These are phyloP conservation scores for Curvularia eragrostidis DNA, from an alignment of 2,329 filamentous ascomycete species.

Conservation along the genomic window DNA sequence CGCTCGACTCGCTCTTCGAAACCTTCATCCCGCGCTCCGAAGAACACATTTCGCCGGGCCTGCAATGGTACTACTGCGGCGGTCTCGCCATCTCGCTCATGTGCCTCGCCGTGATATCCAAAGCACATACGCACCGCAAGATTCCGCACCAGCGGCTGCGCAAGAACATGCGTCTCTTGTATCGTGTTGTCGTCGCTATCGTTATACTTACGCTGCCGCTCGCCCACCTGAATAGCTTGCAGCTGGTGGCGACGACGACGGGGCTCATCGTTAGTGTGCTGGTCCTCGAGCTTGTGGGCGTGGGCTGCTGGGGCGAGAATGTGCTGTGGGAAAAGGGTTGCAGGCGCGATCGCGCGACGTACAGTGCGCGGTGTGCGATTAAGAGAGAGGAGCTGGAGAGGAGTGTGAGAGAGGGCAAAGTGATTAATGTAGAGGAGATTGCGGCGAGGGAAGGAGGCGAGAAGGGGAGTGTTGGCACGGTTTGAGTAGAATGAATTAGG, in stretches of 20 bases:
- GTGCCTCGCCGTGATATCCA: slow-evolving; percentile 62
- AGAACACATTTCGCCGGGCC: slow-evolving; percentile 58
- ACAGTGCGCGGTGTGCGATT: slow-evolving; percentile 42
- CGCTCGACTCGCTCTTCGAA: slow-evolving; percentile 58
- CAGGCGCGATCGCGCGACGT: slow-evolving; percentile 32
- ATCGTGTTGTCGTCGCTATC: slow-evolving; percentile 59
- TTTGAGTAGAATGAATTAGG: slow-evolving; percentile 1
- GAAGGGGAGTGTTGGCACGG: slow-evolving; percentile 27
- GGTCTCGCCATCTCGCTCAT: slow-evolving; percentile 64
- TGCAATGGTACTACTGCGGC: slow-evolving; percentile 70
- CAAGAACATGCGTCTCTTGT: slow-evolving; percentile 60
- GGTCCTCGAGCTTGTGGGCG: slow-evolving; percentile 45
- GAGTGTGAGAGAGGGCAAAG: slow-evolving; percentile 38
- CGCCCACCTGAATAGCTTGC: slow-evolving; percentile 50
- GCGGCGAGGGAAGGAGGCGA: slow-evolving; percentile 37
- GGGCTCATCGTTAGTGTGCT: slow-evolving; percentile 47
- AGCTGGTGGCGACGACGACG: slow-evolving; percentile 51
- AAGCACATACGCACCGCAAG: slow-evolving; percentile 63
- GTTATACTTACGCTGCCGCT: slow-evolving; percentile 64
- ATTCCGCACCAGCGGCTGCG: slow-evolving; percentile 57
- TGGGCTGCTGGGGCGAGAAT: slow-evolving; percentile 37
- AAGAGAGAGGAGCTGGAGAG: slow-evolving; percentile 42
- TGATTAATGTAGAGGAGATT: slow-evolving; percentile 46
- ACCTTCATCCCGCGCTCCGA: slow-evolving; percentile 60
- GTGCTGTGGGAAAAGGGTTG: slow-evolving; percentile 38